Conservation (phyloP, 257 asterid genomes). For the Striga asiatica region DNA sequence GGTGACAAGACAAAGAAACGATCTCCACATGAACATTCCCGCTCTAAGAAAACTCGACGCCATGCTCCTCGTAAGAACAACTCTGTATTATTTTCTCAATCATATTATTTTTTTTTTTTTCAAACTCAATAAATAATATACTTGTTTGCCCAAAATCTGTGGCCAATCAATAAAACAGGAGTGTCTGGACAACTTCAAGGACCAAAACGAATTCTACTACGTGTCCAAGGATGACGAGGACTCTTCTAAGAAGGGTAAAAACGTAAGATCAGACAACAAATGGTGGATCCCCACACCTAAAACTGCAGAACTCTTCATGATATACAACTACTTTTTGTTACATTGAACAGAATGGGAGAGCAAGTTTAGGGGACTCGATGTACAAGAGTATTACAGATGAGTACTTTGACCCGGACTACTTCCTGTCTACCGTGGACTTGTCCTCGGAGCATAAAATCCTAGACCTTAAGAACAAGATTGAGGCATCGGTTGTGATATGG, state of each 20-base stretch:
- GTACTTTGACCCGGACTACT: conserved; percentile 53
- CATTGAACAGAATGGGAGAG: conserved; percentile 61
- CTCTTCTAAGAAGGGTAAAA: conserved; percentile 24
- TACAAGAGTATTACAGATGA: conserved; percentile 81
- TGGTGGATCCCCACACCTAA: conserved; percentile 96
- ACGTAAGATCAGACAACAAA: conserved; percentile 30
- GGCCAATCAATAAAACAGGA: conserved; percentile 35
- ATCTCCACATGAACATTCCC: conserved; percentile 79
- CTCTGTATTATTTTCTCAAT: not conserved
- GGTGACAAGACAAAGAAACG: conserved; percentile 61
- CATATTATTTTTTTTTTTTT: not conserved
- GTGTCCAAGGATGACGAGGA: conserved; percentile 30
- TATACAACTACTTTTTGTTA: too few species aligned
- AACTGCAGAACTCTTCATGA: conserved; percentile 38
- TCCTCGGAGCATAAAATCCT: conserved; percentile 75
- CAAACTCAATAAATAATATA: too few species aligned
- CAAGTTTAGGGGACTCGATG: conserved; percentile 69
- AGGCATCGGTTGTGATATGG: conserved; percentile 87
- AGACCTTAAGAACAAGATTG: conserved; percentile 78
- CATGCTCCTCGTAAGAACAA: conserved; percentile 66
- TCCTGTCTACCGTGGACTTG: conserved; percentile 49
- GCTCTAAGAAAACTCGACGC: conserved; percentile 70
- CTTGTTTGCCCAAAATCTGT: not conserved
- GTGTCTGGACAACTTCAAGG: conserved; percentile 73
- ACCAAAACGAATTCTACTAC: conserved; percentile 63